phyloP scores from a whole-genome alignment of 176 grass and related monocot genomes.

The Aegilops umbellulata region DNA sequence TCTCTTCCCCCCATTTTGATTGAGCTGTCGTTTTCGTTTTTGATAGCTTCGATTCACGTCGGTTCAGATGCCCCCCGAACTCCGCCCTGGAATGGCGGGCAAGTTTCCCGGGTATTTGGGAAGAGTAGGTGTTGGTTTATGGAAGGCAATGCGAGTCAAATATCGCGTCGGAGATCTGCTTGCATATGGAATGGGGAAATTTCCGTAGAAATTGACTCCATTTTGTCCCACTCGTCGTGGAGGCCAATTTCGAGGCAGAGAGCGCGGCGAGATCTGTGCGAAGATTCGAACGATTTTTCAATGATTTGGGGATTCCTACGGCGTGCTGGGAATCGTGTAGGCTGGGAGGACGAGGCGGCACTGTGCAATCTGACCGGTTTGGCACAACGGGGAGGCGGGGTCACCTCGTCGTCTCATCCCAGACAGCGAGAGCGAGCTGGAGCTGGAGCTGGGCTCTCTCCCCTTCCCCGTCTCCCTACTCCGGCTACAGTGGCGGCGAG shows the following conservation, averaged over 20 bases:
- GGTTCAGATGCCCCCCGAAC: not conserved
- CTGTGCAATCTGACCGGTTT: constrained; percentile 39
- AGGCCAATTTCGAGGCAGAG: constrained; percentile 12
- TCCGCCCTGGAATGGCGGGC: not conserved
- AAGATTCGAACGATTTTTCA: constrained; percentile 22
- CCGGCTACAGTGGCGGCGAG: constrained; percentile 43
- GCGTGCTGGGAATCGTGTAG: constrained; percentile 33
- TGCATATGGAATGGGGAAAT: not conserved
- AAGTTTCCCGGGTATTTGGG: not conserved
- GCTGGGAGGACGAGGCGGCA: constrained; percentile 3
- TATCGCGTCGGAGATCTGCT: constrained; percentile 1
- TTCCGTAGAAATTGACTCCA: not conserved
- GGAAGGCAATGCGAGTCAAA: constrained; percentile 30
- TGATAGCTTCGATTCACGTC: not conserved
- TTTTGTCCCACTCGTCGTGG: constrained; percentile 24
- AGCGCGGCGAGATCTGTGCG: constrained; percentile 44
- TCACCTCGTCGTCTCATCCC: constrained; percentile 3
- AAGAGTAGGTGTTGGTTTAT: not conserved
- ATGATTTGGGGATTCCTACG: constrained; percentile 35
- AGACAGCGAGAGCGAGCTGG: not conserved
- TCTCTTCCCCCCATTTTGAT: not conserved
- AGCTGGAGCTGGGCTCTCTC: not conserved
- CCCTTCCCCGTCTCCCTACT: not conserved
- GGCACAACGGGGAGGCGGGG: not conserved
- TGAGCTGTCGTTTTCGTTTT: not conserved